Evolutionary conservation across 2,329 filamentous ascomycete species (phyloP), one percentile per base, ranked within the genome.

Genomic region (Coniochaeta hoffmannii): DNA sequence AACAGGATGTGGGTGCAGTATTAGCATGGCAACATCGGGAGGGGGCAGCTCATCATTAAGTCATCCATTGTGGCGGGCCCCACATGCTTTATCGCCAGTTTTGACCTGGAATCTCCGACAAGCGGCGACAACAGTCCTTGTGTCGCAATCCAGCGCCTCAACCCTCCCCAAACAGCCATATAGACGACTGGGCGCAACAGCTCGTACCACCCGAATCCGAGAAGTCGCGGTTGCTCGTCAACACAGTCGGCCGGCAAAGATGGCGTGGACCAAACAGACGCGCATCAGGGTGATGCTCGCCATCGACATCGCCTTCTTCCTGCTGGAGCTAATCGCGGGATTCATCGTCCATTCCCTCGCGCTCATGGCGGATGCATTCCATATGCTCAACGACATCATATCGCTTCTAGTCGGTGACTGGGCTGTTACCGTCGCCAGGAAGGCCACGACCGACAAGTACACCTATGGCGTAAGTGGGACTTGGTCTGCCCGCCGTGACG

Each of bases 381-480:
- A 99, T 74, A 99, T 99, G 94, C 79, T 99, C 58, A 99, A 99
- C 76, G 94, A 99, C 82, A 94, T 99, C 64, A 87, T 99, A 58
- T 97, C 94, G 1, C 77, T 99, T 14, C 81, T 87, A 56, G 93
- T 99, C 59, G 94, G 94, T 61, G 73, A 97, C 38, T 99, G 94
- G 93, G 94, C 94, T 54, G 94, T 99, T 55, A 89, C 87, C 59
- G 89, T 95, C 53, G 90, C 92, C 26, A 89, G 89, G 69, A 85
- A 89, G 65, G 89, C 86, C 61, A 89, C 87, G 0, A 95, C 91
- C 9, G 92, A 96, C 65, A 89, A 88, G 70, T 99, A 94, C 69
- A 97, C 94, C 15, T 99, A 97, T 70, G 94, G 94, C 56, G 89
- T 92, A 76, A 69, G 87, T 77, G 36, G 22, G 22, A 41, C 36